Evolutionary conservation across 306 rosid species (phyloP), one percentile per base, ranked within the genome.

Genomic region (Citrullus mucosospermus): DNA sequence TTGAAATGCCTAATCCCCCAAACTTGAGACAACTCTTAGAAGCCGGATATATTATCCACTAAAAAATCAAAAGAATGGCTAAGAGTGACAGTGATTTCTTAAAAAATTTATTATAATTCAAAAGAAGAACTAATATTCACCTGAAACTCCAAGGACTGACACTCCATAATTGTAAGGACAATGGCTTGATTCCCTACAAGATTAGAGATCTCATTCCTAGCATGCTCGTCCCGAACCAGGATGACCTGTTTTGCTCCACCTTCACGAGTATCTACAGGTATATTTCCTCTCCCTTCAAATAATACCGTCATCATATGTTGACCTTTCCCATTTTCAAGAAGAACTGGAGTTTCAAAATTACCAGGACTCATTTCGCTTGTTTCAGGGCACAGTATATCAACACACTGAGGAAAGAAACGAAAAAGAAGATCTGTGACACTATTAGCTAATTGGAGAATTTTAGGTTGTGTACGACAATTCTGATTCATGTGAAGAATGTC

Each of bases 91-190:
- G n/a, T 70, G 57, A 20, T 58, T 8, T 25, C 17, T 72, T 44
- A 17, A 16, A 0, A 72, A 50, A 48, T 30, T 73, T 73, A 30
- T 73, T 9, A 50, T 25, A 48, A 20, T 63, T 32, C 8, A 46
- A 74, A 46, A 56, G 10, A 54, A 55, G 53, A 38, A 76, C 39
- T 38, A 76, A 36, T 30, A 46, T 58, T 74, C 55, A 92, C 97
- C 94, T 90, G 88, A 87, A 92, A 92, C 56, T 92, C 95, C 44
- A 86, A 88, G 38, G 91, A 90, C 70, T 89, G 89, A 85, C 94
- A 87, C 82, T 89, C 92, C 68, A 86, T 46, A 68, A 87, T 84
- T 5, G 97, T 89, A 22, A 91, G 83, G 68, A 91, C 87, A 83
- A 89, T 86, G 79, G 91, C 92, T 1, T 82, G 84, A 44, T 84